Conservation (phyloP, 2,329 filamentous ascomycete genomes). For the Diaporthe batatas region DNA sequence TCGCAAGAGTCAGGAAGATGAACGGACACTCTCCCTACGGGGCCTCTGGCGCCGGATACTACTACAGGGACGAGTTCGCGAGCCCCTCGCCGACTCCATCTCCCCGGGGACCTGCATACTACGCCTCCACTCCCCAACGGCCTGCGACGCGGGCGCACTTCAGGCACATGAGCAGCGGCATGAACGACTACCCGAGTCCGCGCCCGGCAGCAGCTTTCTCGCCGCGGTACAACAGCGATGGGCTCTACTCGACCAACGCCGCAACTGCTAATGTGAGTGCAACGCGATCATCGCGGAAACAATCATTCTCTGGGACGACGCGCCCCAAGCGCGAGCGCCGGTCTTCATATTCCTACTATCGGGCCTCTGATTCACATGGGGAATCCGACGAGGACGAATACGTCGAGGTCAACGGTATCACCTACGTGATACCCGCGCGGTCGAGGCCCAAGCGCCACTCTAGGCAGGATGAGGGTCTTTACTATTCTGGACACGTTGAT, state of each 20-base stretch:
- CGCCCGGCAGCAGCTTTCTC: conserved; percentile 66
- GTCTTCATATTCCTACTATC: conserved; percentile 70
- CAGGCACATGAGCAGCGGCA: conserved; percentile 59
- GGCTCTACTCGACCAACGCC: conserved; percentile 60
- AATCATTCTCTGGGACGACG: conserved; percentile 62
- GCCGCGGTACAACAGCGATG: conserved; percentile 72
- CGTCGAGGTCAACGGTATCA: conserved; percentile 66
- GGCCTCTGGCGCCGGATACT: conserved; percentile 64
- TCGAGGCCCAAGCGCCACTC: conserved; percentile 59
- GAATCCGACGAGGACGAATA: conserved; percentile 76
- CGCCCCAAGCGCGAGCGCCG: conserved; percentile 66
- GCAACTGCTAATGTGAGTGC: conserved; percentile 76
- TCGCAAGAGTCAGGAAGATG: conserved; percentile 55
- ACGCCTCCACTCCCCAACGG: conserved; percentile 63
- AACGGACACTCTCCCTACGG: conserved; percentile 59
- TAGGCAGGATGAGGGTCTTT: conserved; percentile 49
- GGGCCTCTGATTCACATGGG: conserved; percentile 70
- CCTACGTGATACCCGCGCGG: conserved; percentile 66
- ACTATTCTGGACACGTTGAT: conserved; percentile 60
- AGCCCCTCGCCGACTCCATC: conserved; percentile 71
- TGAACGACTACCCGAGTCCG: conserved; percentile 57
- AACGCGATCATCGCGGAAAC: conserved; percentile 61
- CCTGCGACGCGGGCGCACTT: conserved; percentile 67
- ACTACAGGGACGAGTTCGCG: conserved; percentile 61
- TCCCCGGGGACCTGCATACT: conserved; percentile 61